These are phyloP conservation scores for Thalassia testudinum DNA, from an alignment of 116 monocot species.

Conservation along the genomic window DNA sequence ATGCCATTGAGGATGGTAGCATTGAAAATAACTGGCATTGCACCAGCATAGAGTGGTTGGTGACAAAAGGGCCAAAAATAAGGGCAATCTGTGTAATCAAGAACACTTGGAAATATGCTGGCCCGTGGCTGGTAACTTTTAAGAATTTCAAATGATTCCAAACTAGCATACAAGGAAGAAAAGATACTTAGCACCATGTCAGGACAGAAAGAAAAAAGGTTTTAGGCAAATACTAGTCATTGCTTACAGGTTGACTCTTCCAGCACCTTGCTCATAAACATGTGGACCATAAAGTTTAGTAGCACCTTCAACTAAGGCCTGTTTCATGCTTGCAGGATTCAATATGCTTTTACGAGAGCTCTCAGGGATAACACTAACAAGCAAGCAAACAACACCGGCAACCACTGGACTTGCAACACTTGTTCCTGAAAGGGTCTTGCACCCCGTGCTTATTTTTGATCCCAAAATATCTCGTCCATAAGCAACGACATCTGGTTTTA, in stretches of 20 bases:
- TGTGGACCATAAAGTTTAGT: conserved; percentile 81
- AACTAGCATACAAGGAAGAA: conserved; percentile 17
- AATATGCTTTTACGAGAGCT: conserved; percentile 45
- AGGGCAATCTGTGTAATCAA: conserved; percentile 93
- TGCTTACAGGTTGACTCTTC: conserved; percentile 87
- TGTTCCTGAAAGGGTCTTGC: conserved; percentile 95
- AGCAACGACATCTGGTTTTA: conserved; percentile 97
- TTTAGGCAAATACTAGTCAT: neutral
- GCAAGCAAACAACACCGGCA: conserved; percentile 91
- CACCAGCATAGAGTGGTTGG: conserved; percentile 87
- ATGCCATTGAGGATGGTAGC: conserved; percentile 94
- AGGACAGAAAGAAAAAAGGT: no score
- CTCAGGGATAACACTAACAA: conserved; percentile 79
- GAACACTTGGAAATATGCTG: conserved; percentile 74
- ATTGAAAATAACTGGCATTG: conserved; percentile 99
- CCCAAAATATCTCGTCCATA: conserved; percentile 97
- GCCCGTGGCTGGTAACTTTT: conserved; percentile 75
- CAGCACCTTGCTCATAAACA: conserved; percentile 96
- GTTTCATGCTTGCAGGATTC: conserved; percentile 99
- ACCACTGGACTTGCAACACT: conserved; percentile 99
- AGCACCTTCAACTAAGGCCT: conserved; percentile 97
- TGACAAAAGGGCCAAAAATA: conserved; percentile 96
- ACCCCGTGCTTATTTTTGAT: conserved; percentile 97
- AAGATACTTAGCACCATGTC: no score
- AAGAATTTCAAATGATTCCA: conserved; percentile 78